A percentile compares a stretch with the other conserved stretches of the same genome.
phyloP scores from a whole-genome alignment of 345 rosid genomes.

The Acer campestre region DNA sequence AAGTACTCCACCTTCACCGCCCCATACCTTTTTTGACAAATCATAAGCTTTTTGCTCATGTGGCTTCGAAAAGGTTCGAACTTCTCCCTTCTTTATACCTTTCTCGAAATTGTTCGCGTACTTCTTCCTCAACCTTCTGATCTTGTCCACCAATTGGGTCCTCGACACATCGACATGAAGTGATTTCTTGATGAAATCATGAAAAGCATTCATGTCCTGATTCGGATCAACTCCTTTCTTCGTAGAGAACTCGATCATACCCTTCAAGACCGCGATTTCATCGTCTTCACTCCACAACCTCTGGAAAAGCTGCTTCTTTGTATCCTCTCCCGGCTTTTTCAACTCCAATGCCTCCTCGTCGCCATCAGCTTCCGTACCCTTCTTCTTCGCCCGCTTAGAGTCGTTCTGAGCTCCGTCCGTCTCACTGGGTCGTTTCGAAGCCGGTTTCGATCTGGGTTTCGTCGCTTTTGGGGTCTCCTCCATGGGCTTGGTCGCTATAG shows the following conservation, averaged over 20 bases:
- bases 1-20: slow-evolving; percentile 24
- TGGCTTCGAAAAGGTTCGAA: slow-evolving; percentile 23
- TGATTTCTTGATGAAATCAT: slow-evolving; percentile 41
- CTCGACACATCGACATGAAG: slow-evolving; percentile 39
- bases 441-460: slow-evolving; percentile 17
- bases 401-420: slow-evolving; percentile 7
- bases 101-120: slow-evolving; percentile 22
- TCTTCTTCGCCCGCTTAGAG: slow-evolving; percentile 36
- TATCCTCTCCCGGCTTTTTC: slow-evolving; percentile 40
- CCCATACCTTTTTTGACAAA: slow-evolving; percentile 47
- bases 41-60: slow-evolving; percentile 38
- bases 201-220: slow-evolving; percentile 39
- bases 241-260: slow-evolving; percentile 36
- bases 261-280: slow-evolving; percentile 49
- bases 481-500: slow-evolving; percentile 33
- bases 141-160: slow-evolving; percentile 44
- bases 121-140: slow-evolving; percentile 46
- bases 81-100: slow-evolving; percentile 30
- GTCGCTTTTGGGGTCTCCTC: slow-evolving; percentile 26
- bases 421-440: slow-evolving; percentile 29
- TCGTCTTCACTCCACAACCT: slow-evolving; percentile 53
- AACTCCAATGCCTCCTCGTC: slow-evolving; percentile 12
- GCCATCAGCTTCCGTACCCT: slow-evolving; percentile 12
- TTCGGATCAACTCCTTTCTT: slow-evolving; percentile 38
- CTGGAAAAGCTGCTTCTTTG: slow-evolving; percentile 45